Evolutionary conservation across 805 yeast genomes (phyloP), one percentile per base, ranked within the genome.

Genomic region (Wickerhamomyces strasburgensis): DNA sequence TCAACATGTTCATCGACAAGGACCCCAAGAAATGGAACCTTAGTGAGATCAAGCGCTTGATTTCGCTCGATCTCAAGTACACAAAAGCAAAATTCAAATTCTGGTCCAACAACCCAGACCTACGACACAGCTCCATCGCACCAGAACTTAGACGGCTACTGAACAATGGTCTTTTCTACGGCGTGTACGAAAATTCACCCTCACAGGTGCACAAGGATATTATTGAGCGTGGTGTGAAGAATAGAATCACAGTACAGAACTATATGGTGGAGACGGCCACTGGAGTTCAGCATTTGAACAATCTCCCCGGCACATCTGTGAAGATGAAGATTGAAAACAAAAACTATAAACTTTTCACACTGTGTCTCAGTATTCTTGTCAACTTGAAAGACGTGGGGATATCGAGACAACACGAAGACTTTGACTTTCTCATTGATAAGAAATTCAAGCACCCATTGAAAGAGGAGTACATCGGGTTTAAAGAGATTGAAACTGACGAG

Each of bases 91-190:
- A 46, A 37, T 38, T 52, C 45, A 43, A 46, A 13, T 31, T 48
- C 17, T 19, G 47, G 11, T 37, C 48, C 0, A 33, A 46, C 16
- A 42, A 46, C 19, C 11, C 19, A 3, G 13, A 17, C 14, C 15
- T 48, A 26, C 43, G 32, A 6, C 24, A 28, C 6, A 16, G 35
- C 1, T 34, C 38, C 5, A 43, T 42, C 6, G 23, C 47, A 9
- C 50, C 53, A 5, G 13, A 35, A 17, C 14, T 47, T 5, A 29
- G 48, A 33, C 28, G 48, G 16, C 33, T 51, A 8, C 23, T 49
- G 37, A 51, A 48, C 43, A 51, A 51, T 26, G 48, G 47, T 0
- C 2, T 48, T 3, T 33, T 34, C 29, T 48, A 42, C 31, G 43
- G 47, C 5, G 47, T 49, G 3, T 40, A 38, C 13, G 39, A 38